phyloP scores from a whole-genome alignment of 306 rosid species.

The Cicer pinnatifidum region DNA sequence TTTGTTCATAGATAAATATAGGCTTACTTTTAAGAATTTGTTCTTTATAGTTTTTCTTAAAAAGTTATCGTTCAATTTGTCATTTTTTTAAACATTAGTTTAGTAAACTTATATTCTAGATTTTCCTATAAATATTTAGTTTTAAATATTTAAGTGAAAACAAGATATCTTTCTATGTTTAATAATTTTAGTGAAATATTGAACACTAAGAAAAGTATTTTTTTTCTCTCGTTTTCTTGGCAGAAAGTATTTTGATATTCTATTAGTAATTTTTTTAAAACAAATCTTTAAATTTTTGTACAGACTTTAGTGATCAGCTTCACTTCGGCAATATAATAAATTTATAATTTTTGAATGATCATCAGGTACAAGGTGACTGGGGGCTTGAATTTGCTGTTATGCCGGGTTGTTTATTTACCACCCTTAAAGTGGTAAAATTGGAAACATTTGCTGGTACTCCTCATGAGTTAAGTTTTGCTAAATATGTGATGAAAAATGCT shows the following conservation, averaged over 20 bases:
- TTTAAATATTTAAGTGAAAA: too few relatives aligned
- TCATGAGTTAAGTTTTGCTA: constrained; percentile 1
- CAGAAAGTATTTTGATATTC: too few relatives aligned
- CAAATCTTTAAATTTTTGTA: not conserved
- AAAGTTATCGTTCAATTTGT: not conserved
- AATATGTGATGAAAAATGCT: constrained; percentile 7
- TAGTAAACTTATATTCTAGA: too few relatives aligned
- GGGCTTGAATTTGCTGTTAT: not conserved
- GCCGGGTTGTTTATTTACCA: not conserved
- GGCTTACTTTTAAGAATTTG: not conserved
- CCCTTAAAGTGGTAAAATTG: constrained; percentile 5
- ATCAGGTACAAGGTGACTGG: not conserved
- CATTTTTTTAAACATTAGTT: not conserved
- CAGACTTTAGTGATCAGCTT: not conserved
- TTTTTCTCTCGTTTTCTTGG: too few relatives aligned
- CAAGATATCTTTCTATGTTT: too few relatives aligned
- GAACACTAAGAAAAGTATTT: too few relatives aligned
- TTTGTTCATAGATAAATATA: not conserved
- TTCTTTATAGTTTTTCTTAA: not conserved
- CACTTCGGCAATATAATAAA: too few relatives aligned
- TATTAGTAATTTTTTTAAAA: too few relatives aligned
- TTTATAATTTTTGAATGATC: not conserved
- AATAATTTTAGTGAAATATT: too few relatives aligned
- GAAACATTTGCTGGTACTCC: not conserved
- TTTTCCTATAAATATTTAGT: too few relatives aligned